These are phyloP conservation scores for Paramyrothecium roridum DNA, from an alignment of 2,329 filamentous ascomycete species.

Conservation along the genomic window DNA sequence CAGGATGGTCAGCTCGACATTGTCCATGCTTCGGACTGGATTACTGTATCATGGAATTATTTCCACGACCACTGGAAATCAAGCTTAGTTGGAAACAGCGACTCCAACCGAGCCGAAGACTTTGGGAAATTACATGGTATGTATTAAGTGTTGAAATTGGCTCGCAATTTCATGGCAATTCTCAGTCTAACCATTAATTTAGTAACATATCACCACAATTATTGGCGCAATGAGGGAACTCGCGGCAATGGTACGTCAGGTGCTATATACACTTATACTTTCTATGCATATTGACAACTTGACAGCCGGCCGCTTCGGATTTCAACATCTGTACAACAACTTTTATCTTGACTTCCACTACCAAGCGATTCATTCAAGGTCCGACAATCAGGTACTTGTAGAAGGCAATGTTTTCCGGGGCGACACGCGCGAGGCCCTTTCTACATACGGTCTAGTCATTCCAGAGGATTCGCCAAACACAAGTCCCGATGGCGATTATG, in stretches of 20 bases:
- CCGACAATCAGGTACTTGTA: constrained; percentile 45
- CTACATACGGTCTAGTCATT: constrained; percentile 53
- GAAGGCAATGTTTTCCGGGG: constrained; percentile 46
- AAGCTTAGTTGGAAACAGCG: constrained; percentile 39
- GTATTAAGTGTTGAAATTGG: neutral
- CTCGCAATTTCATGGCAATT: neutral
- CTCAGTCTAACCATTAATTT: neutral
- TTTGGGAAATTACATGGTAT: constrained; percentile 34
- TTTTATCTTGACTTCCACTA: constrained; percentile 43
- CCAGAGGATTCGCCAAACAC: constrained; percentile 53
- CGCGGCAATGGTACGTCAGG: constrained; percentile 31
- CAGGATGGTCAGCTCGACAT: constrained; percentile 44
- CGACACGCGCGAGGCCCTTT: constrained; percentile 44
- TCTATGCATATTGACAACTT: too few relatives aligned
- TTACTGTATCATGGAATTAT: constrained; percentile 46
- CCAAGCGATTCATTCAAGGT: constrained; percentile 46
- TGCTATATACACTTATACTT: neutral
- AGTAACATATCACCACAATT: constrained; percentile 48
- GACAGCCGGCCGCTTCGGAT: constrained; percentile 40
- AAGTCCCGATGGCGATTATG: constrained; percentile 47
- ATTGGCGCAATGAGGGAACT: constrained; percentile 42
- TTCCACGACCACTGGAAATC: constrained; percentile 48
- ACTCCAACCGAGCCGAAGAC: constrained; percentile 35
- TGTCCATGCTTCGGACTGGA: constrained; percentile 38
- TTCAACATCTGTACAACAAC: constrained; percentile 48